Conservation (phyloP, 768 basidiomycete species). For the Pisolithus marmoratus region DNA sequence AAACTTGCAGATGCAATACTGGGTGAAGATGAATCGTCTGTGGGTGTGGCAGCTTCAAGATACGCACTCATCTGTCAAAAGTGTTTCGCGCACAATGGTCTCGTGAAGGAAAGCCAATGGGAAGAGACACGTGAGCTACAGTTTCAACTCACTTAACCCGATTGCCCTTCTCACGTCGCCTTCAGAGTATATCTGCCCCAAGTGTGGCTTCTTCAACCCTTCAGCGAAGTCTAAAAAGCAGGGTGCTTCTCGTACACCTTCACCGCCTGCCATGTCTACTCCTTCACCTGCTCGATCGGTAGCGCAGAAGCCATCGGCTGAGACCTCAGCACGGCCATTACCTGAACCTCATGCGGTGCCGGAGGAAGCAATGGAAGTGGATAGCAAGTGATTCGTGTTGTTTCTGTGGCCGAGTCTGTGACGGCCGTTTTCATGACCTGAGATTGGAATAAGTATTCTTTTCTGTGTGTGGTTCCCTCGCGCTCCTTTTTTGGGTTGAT, state of each 20-base stretch:
- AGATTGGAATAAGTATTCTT: too few species aligned
- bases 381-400: slow-evolving; percentile 8
- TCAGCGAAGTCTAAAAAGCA: slow-evolving; percentile 32
- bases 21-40: slow-evolving; percentile 63
- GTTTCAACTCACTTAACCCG: background rate
- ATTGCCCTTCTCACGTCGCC: background rate
- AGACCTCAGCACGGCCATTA: too few species aligned
- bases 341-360: too few species aligned
- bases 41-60: slow-evolving; percentile 36
- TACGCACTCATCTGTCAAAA: slow-evolving; percentile 88
- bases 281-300: too few species aligned
- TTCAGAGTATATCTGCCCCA: slow-evolving; percentile 82
- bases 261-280: too few species aligned
- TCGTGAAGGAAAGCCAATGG: slow-evolving; percentile 79
- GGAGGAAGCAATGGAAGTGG: slow-evolving; percentile 1
- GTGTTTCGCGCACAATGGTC: slow-evolving; percentile 85
- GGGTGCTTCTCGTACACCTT: slow-evolving; percentile 9
- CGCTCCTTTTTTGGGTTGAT: too few species aligned
- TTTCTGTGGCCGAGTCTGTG: too few species aligned
- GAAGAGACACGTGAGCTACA: slow-evolving; percentile 69
- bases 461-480: too few species aligned
- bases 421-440: too few species aligned
- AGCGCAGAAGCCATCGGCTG: background rate
- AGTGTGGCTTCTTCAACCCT: slow-evolving; percentile 80
- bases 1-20: slow-evolving; percentile 82